Conservation (phyloP, 176 grass and related monocot genomes). For the Tillandsia fasciculata region DNA sequence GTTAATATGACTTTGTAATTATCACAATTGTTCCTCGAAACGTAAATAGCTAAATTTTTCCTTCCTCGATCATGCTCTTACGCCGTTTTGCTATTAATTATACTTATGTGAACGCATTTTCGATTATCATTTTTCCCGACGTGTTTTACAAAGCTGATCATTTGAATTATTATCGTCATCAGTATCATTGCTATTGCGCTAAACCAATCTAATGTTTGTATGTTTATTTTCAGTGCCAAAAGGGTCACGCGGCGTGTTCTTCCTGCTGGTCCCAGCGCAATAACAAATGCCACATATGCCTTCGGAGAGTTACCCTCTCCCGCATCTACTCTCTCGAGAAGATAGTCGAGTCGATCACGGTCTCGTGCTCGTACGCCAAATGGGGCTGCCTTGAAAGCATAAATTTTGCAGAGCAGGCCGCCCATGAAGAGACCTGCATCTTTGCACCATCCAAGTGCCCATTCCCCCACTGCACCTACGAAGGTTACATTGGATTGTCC, state of each 20-base stretch:
- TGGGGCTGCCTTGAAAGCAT: not conserved
- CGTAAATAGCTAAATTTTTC: too few species aligned
- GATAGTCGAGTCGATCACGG: not conserved
- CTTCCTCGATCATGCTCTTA: too few species aligned
- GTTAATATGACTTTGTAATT: too few species aligned
- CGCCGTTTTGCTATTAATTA: too few species aligned
- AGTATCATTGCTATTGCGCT: not conserved
- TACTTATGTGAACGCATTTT: too few species aligned
- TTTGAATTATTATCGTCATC: too few species aligned
- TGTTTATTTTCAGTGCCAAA: not conserved
- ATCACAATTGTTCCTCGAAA: too few species aligned
- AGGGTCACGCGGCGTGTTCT: not conserved
- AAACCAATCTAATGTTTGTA: not conserved
- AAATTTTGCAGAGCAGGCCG: not conserved
- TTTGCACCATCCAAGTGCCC: not conserved
- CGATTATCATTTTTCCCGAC: too few species aligned
- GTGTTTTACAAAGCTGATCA: too few species aligned
- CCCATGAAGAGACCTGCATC: not conserved
- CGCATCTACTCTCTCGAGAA: not conserved
- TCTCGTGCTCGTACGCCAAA: not conserved
- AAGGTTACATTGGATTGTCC: not conserved
- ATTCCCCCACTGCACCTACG: not conserved
- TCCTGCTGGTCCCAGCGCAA: not conserved
- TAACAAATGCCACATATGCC: not conserved
- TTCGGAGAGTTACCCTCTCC: not conserved